A percentile compares a stretch with the other conserved stretches of the same genome.
phyloP scores from a whole-genome alignment of 805 yeast genomes.

The Sugiyamaella marilandica region DNA sequence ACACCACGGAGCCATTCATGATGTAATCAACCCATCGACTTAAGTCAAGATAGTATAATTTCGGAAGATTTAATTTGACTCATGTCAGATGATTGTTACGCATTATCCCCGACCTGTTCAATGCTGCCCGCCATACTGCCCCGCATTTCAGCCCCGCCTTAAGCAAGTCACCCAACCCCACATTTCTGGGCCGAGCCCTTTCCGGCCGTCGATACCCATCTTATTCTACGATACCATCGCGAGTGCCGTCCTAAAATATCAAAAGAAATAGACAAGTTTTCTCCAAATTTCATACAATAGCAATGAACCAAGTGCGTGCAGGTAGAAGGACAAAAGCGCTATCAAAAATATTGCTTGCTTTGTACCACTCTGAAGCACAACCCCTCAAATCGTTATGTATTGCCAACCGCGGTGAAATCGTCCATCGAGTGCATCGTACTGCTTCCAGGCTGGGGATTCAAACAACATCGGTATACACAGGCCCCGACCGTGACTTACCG shows the following conservation, averaged over 20 bases:
- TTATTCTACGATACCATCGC: not conserved
- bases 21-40: no score
- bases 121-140: not conserved
- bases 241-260: no score
- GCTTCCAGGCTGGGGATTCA: constrained; percentile 30
- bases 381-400: constrained; percentile 36
- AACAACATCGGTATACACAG: constrained; percentile 31
- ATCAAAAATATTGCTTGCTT: not conserved
- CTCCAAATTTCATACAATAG: no score
- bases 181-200: not conserved
- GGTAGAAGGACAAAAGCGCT: not conserved
- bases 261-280: no score
- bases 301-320: not conserved
- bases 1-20: no score
- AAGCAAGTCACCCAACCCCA: not conserved
- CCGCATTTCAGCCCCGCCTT: not conserved
- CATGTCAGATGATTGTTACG: no score
- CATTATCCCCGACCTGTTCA: no score
- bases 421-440: constrained; percentile 27
- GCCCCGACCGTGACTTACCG: constrained; percentile 27
- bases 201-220: constrained; percentile 2
- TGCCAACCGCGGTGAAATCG: constrained; percentile 56
- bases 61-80: no score
- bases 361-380: not conserved
- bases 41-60: no score